phyloP scores from a whole-genome alignment of 2,329 filamentous ascomycete genomes.

The Alternaria sp. region DNA sequence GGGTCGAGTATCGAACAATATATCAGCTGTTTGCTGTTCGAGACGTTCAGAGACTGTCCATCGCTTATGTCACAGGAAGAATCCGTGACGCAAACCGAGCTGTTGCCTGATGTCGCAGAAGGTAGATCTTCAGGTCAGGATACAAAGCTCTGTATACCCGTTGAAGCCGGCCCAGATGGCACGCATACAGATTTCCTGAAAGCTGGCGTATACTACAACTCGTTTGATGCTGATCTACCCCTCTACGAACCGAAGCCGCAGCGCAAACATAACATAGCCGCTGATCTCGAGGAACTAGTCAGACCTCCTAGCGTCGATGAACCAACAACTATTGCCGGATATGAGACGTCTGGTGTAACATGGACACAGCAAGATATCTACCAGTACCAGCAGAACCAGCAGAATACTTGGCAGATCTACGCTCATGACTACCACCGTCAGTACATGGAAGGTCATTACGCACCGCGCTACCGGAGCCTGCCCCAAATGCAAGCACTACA shows the following conservation, averaged over 20 bases:
- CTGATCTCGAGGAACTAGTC: neutral
- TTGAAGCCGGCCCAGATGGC: neutral
- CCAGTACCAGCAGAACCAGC: neutral
- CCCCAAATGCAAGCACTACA: too few species aligned
- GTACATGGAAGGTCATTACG: too few species aligned
- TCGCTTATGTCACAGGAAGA: neutral
- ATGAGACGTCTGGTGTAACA: accelerated
- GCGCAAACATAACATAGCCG: neutral
- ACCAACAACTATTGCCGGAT: accelerated
- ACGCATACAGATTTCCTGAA: too few species aligned
- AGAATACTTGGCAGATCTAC: neutral
- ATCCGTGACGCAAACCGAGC: neutral
- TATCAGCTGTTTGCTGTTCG: neutral
- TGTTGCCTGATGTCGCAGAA: neutral
- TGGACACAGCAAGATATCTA: neutral
- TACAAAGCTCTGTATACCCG: neutral
- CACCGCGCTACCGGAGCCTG: too few species aligned
- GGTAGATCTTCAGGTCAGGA: neutral
- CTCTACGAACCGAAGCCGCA: neutral
- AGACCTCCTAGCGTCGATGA: neutral
- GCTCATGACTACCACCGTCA: neutral
- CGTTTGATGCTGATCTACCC: too few species aligned
- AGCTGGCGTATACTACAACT: accelerated
- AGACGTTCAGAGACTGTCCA: too few species aligned
- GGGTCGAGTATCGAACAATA: neutral